Conservation (phyloP, 345 rosid genomes). For the Passiflora organensis region DNA sequence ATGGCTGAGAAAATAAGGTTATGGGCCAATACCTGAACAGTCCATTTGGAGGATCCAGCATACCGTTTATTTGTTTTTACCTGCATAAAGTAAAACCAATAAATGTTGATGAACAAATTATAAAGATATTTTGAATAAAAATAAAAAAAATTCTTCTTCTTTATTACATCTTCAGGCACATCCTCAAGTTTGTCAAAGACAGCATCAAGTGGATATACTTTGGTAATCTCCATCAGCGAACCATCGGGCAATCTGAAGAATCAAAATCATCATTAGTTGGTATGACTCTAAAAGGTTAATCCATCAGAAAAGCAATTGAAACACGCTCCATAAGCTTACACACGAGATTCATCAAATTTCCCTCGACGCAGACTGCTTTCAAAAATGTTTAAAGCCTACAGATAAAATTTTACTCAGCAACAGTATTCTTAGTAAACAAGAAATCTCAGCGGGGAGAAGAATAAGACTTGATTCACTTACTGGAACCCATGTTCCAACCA, state of each 20-base stretch:
- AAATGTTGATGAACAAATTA: background rate
- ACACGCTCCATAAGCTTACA: constrained; percentile 46
- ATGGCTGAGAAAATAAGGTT: background rate
- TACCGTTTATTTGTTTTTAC: constrained; percentile 79
- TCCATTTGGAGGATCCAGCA: constrained; percentile 93
- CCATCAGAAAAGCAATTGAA: constrained; percentile 4
- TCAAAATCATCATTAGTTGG: constrained; percentile 7
- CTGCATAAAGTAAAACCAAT: constrained; percentile 37
- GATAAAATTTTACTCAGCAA: constrained; percentile 23
- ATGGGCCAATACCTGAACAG: constrained; percentile 61
- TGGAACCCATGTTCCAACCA: constrained; percentile 99
- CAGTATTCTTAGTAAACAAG: background rate
- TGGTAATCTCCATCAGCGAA: constrained; percentile 84
- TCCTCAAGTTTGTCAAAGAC: constrained; percentile 74
- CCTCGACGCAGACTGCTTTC: constrained; percentile 93
- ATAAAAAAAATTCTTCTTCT: constrained; percentile 1
- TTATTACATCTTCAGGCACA: constrained; percentile 90
- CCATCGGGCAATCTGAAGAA: constrained; percentile 80
- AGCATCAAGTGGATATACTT: constrained; percentile 91
- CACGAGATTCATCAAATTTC: constrained; percentile 84
- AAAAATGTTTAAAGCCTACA: constrained; percentile 86
- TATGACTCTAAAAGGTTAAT: too few species aligned
- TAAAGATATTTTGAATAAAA: background rate
- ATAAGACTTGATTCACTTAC: constrained; percentile 38
- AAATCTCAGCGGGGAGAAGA: background rate